Evolutionary conservation across 164 flowering plant genomes (phyloP), one percentile per base, ranked within the genome.

Genomic region (Aristolochia fimbriata): DNA sequence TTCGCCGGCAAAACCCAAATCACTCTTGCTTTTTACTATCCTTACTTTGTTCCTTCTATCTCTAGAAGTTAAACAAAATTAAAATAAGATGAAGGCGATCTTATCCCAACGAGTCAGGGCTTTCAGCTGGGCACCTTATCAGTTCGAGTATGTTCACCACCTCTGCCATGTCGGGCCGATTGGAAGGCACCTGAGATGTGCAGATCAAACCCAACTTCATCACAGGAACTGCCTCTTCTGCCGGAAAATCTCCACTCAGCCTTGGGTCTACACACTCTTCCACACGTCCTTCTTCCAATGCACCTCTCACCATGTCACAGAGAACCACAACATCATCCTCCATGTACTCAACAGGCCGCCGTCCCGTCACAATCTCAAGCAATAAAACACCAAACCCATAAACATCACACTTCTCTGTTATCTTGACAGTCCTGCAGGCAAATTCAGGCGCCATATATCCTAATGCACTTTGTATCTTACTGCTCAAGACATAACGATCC

Each of bases 391-490:
- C 98, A 71, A 87, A 92, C 0, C 96, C 97, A 61, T 87, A 92
- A 1, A 89, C 90, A 59, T 92, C 98, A 65, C 96, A 89, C 62
- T 89, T 92, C 68, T 89, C 97, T 0, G 90, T 92, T 61, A 92
- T 83, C 74, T 86, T 87, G 49, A 87, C 94, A 16, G 91, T 84
- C 60, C 77, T 65, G 72, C 97, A 89, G 5, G 97, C 98, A 62
- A 87, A 89, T 63, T 92, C 98, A 9, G 97, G 98, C 17, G 97
- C 98, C 98, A 89, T 86, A 79, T 92, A 92, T 14, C 98, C 98
- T 2, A 92, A 84, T 16, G 96, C 98, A 63, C 98, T 92, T 76
- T 92, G 98, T 46, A 92, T 81, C 78, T 89, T 89, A 85, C 96
- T 84, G 76, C 96, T 89, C 45, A 89, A 58, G 19, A 87, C 84